Evolutionary conservation across 441 rosid species (phyloP).

Genomic region (Brassica hybrid): DNA sequence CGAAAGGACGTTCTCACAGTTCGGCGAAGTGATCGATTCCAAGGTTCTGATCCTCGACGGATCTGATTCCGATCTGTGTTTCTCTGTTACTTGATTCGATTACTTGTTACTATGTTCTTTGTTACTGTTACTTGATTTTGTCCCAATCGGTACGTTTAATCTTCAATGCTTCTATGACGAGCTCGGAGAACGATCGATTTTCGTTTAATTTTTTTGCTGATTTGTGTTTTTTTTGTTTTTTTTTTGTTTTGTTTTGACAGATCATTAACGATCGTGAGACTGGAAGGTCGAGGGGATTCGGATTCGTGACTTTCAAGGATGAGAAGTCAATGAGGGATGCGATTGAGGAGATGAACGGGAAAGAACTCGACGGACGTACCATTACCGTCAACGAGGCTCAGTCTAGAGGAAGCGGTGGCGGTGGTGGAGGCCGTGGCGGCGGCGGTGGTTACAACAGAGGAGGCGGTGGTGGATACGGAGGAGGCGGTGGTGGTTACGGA

Average conservation of each 20-base stretch:
- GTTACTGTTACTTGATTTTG: slow-evolving; percentile 55
- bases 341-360: slow-evolving; percentile 75
- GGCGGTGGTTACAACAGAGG: slow-evolving; percentile 45
- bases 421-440: slow-evolving; percentile 44
- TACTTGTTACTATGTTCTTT: slow-evolving; percentile 50
- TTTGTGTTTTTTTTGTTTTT: neutral
- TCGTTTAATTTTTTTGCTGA: neutral
- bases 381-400: slow-evolving; percentile 87
- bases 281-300: slow-evolving; percentile 80
- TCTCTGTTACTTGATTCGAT: slow-evolving; percentile 67
- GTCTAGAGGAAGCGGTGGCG: slow-evolving; percentile 64
- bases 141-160: slow-evolving; percentile 70
- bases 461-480: slow-evolving; percentile 46
- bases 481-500: slow-evolving; percentile 50
- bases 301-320: slow-evolving; percentile 72
- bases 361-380: slow-evolving; percentile 66
- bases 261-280: slow-evolving; percentile 83
- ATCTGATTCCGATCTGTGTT: slow-evolving; percentile 55
- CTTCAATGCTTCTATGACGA: slow-evolving; percentile 58
- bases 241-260: slow-evolving; percentile 37
- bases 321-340: slow-evolving; percentile 83
- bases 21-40: slow-evolving; percentile 80
- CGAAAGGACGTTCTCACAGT: slow-evolving; percentile 57
- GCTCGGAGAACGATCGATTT: slow-evolving; percentile 77
- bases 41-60: slow-evolving; percentile 61